Percentiles rank a stretch among this genome's conserved stretches.
These are phyloP conservation scores for Aphanoascus verrucosus DNA, from an alignment of 2,329 filamentous ascomycete species.

Conservation along the genomic window DNA sequence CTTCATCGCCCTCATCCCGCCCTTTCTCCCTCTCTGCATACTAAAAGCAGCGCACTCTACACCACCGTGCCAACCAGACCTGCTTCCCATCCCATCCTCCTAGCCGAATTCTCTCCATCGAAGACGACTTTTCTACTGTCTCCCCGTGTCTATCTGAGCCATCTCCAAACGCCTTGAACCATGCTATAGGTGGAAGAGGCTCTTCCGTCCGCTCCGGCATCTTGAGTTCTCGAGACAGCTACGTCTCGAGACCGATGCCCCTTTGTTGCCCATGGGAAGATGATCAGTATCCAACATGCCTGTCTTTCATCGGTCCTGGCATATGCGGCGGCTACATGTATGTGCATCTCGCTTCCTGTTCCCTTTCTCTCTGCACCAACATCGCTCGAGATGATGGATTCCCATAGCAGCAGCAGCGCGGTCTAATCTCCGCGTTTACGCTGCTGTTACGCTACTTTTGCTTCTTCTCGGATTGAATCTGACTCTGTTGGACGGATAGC, in stretches of 20 bases:
- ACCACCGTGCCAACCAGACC: not conserved
- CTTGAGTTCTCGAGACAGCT: slow-evolving; percentile 26
- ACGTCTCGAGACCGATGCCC: slow-evolving; percentile 26
- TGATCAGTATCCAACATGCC: slow-evolving; percentile 32
- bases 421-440: no score
- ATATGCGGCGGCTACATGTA: slow-evolving; percentile 28
- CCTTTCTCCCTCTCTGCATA: slow-evolving; percentile 12
- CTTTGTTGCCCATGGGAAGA: slow-evolving; percentile 29
- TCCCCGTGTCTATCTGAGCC: not conserved
- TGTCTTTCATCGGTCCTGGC: slow-evolving; percentile 28
- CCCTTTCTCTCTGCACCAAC: slow-evolving; percentile 2
- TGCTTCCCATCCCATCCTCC: not conserved
- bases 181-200: slow-evolving; percentile 31
- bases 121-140: not conserved
- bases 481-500: slow-evolving; percentile 17
- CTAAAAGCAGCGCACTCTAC: not conserved
- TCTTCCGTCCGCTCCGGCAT: slow-evolving; percentile 25
- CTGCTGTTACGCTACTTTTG: no score
- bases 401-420: no score
- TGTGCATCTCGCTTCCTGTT: slow-evolving; percentile 20
- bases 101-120: not conserved
- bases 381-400: no score
- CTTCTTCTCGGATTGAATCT: not conserved
- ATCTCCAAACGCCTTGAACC: slow-evolving; percentile 20
- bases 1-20: slow-evolving; percentile 15